Evolutionary conservation across 768 basidiomycete species (phyloP), one percentile per base, ranked within the genome.

Genomic region (Rhodotorula toruloides): DNA sequence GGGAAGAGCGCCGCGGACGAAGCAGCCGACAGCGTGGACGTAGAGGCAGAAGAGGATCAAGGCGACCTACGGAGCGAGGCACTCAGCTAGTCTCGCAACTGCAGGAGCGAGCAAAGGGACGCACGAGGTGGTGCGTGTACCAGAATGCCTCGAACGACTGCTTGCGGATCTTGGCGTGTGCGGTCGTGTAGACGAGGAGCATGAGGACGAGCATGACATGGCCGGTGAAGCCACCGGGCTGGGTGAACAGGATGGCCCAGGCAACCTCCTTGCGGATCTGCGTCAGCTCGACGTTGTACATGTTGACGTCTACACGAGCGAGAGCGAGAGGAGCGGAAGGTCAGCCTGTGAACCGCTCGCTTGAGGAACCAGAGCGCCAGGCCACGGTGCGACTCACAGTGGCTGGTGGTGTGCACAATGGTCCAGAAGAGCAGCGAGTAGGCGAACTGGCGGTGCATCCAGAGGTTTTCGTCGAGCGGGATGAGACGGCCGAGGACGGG

Each of bases 111-210:
- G 19, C 47, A 32, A 31, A 16, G 29, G 11, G 7, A 37, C 71
- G 29, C 42, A 74, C 74, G 32, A 76, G 65, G 48, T 93, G 92
- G 71, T 94, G 92, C 40, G 91, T 92, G 77, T 92, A 94, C 91
- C 91, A 94, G 81, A 97, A 97, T 2, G 85, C 90, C 77, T 97
- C 92, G 78, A 93, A 96, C 80, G 86, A 89, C 78, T 91, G 89
- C 66, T 83, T 78, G 72, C 92, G 87, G 69, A 97, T 86, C 78
- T 88, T 91, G 75, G 84, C 82, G 78, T 92, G 90, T 6, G 92
- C 91, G 29, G 91, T 92, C 46, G 88, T 84, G 62, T 64, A 73
- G 83, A 94, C 91, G 73, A 91, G 76, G 71, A 97, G 77, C 90
- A 97, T 91, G 77, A 92, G 86, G 66, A 96, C 80, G 47, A 94